Evolutionary conservation across 2,329 filamentous ascomycete genomes (phyloP).

Genomic region (Penicillium frequentans): DNA sequence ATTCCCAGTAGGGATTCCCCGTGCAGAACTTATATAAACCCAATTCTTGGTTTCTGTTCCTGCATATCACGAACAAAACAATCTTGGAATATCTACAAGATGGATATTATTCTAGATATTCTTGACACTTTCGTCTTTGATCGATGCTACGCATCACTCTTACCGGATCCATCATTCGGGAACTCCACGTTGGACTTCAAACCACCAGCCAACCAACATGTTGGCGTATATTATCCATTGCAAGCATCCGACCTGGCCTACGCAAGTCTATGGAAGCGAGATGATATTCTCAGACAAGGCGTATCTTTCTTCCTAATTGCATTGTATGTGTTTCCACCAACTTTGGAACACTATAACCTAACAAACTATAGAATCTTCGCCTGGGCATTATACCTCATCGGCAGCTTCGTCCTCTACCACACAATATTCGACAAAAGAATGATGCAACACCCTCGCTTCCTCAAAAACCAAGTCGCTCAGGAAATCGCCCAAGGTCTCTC

Average conservation of each 20-base stretch:
- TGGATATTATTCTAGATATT: slow-evolving; percentile 85
- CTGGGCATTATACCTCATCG: slow-evolving; percentile 76
- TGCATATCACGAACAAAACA: not conserved
- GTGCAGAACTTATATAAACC: not conserved
- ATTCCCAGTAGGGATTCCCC: slow-evolving; percentile 10
- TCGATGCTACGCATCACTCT: slow-evolving; percentile 63
- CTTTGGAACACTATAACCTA: not conserved
- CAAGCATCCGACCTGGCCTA: slow-evolving; percentile 27
- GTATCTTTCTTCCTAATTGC: slow-evolving; percentile 30
- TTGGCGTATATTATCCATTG: slow-evolving; percentile 26
- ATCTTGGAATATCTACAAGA: not conserved
- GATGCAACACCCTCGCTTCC: slow-evolving; percentile 83
- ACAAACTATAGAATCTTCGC: slow-evolving; percentile 70
- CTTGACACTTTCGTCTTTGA: slow-evolving; percentile 77
- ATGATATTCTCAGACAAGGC: slow-evolving; percentile 29
- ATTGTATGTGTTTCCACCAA: slow-evolving; percentile 18
- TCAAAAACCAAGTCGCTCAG: slow-evolving; percentile 83
- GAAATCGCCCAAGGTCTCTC: slow-evolving; percentile 77
- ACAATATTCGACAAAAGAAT: slow-evolving; percentile 90
- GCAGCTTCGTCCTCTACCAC: slow-evolving; percentile 77
- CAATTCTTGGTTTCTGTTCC: not conserved
- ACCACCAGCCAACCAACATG: slow-evolving; percentile 24
- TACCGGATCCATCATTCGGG: slow-evolving; percentile 12
- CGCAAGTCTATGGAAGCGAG: slow-evolving; percentile 30
- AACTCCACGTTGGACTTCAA: not conserved